Percentiles rank a stretch among this genome's conserved stretches.
Conservation (phyloP, 1,139 yeast genomes). For the Sugiyamaella sp. region DNA sequence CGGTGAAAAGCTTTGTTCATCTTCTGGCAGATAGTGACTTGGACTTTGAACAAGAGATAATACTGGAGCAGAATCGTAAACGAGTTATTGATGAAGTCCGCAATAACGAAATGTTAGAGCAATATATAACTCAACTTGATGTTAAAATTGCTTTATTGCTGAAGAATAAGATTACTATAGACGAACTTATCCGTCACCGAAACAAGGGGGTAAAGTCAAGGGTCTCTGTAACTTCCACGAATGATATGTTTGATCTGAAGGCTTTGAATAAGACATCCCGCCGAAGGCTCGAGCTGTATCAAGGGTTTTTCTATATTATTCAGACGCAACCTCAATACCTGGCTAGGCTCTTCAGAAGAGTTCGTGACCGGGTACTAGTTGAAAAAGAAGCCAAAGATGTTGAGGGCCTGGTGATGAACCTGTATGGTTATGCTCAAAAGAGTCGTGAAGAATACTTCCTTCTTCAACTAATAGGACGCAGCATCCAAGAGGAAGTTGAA, state of each 20-base stretch:
- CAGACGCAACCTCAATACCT: slow-evolving; percentile 86
- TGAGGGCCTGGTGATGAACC: slow-evolving; percentile 52
- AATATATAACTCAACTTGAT: slow-evolving; percentile 77
- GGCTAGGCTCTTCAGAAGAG: slow-evolving; percentile 53
- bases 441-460: slow-evolving; percentile 75
- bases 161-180: slow-evolving; percentile 77
- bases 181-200: slow-evolving; percentile 66
- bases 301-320: slow-evolving; percentile 74
- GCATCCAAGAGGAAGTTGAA: slow-evolving; percentile 53
- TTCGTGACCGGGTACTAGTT: slow-evolving; percentile 35
- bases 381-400: slow-evolving; percentile 46
- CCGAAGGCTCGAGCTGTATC: slow-evolving; percentile 61
- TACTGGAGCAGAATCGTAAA: slow-evolving; percentile 68
- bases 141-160: slow-evolving; percentile 76
- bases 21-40: slow-evolving; percentile 71
- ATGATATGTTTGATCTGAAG: slow-evolving; percentile 45
- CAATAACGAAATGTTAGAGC: slow-evolving; percentile 68
- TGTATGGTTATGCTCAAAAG: slow-evolving; percentile 50
- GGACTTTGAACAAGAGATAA: slow-evolving; percentile 77
- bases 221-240: slow-evolving; percentile 31
- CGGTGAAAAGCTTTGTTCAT: slow-evolving; percentile 76
- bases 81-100: slow-evolving; percentile 64
- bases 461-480: slow-evolving; percentile 58
- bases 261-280: slow-evolving; percentile 48
- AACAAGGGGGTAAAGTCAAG: slow-evolving; percentile 41